A percentile compares a stretch with the other conserved stretches of the same genome.
Conservation (phyloP, 2,329 filamentous ascomycete species). For the Neurospora crassa region DNA sequence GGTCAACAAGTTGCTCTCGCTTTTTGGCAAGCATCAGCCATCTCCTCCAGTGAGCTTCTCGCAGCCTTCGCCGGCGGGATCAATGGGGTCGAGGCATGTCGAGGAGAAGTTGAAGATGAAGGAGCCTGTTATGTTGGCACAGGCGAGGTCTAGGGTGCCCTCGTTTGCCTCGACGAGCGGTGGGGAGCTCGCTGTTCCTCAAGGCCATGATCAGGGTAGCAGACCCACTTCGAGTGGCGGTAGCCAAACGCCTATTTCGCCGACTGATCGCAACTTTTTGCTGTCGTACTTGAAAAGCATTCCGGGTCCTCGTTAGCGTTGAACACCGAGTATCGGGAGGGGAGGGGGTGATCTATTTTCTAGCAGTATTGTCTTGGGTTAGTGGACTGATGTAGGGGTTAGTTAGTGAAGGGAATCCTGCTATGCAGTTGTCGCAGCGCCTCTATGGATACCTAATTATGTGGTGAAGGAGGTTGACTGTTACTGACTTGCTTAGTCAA, state of each 20-base stretch:
- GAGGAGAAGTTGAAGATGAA: slow-evolving; percentile 18
- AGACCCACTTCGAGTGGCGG: slow-evolving; percentile 30
- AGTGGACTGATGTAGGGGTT: background rate
- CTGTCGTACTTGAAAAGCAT: slow-evolving; percentile 59
- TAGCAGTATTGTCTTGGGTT: background rate
- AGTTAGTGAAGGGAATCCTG: background rate
- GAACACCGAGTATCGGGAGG: background rate
- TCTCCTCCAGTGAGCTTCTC: slow-evolving; percentile 8
- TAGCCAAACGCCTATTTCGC: slow-evolving; percentile 49
- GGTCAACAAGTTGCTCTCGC: slow-evolving; percentile 43
- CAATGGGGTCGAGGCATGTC: background rate
- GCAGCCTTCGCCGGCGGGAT: slow-evolving; percentile 17
- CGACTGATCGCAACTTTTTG: slow-evolving; percentile 66
- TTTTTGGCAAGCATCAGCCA: slow-evolving; percentile 43
- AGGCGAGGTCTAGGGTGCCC: slow-evolving; percentile 21
- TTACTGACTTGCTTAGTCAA: background rate
- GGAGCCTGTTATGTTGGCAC: slow-evolving; percentile 17
- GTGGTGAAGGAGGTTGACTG: background rate
- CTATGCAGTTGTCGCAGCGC: background rate
- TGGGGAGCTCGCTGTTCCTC: slow-evolving; percentile 15
- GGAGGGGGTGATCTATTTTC: background rate
- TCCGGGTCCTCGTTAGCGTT: background rate
- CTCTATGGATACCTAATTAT: background rate
- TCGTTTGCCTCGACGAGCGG: slow-evolving; percentile 34
- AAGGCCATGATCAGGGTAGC: slow-evolving; percentile 11